These are phyloP conservation scores for Przewalskia tangutica DNA, from an alignment of 257 asterid genomes.

Conservation along the genomic window DNA sequence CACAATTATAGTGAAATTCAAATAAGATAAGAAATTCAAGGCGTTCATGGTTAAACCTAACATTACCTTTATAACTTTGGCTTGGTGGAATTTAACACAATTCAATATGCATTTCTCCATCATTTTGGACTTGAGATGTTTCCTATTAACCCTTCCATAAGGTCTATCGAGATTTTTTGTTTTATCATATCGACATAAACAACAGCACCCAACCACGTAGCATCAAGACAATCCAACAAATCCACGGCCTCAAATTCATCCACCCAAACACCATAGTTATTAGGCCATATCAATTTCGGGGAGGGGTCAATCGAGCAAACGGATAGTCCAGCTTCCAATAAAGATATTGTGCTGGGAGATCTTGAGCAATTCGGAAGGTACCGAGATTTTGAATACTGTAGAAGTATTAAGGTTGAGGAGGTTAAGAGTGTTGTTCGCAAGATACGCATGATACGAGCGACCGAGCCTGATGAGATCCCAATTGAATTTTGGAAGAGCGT, in stretches of 20 bases:
- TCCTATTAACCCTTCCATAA: constrained; percentile 85
- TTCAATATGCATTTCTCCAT: constrained; percentile 78
- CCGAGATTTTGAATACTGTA: no score
- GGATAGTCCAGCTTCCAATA: constrained; percentile 65
- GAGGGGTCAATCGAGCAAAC: constrained; percentile 93
- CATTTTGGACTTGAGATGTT: constrained; percentile 81
- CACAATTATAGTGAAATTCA: no score
- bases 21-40: no score
- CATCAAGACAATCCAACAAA: constrained; percentile 87
- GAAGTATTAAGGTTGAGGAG: no score
- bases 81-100: constrained; percentile 88
- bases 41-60: no score
- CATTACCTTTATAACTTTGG: constrained; percentile 67
- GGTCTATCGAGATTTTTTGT: constrained; percentile 73
- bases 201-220: constrained; percentile 84
- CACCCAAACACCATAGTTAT: constrained; percentile 97
- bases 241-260: constrained; percentile 99
- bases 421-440: no score
- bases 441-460: no score
- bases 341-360: no score
- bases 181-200: constrained; percentile 49
- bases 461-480: no score
- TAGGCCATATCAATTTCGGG: constrained; percentile 91
- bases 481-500: no score
- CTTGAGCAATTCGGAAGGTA: no score